Base-by-base conservation (phyloP, 2,329 filamentous ascomycete species). In the Calonectria pseudoreteaudii region DNA sequence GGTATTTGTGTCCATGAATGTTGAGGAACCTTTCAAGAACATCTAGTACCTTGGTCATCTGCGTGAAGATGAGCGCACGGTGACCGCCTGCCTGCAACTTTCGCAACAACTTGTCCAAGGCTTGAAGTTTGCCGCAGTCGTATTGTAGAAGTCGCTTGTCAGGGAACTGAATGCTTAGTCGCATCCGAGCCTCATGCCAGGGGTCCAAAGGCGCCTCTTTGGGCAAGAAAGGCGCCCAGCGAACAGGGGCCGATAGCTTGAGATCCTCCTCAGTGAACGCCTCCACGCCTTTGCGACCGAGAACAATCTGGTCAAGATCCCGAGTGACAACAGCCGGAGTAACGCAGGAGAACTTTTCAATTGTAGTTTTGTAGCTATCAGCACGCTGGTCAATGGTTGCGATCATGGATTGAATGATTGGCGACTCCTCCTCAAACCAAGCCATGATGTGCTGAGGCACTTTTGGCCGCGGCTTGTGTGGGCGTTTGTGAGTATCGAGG, bases 11-110 rank as follows among this genome's bases (percentile, higher is more conserved):
- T 0, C 96, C 96, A 80, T 99, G 96, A 66, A 99, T 98, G 82
- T 98, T 98, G 78, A 99, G 91, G 82, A 99, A 99, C 79, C 97
- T 95, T 84, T 99, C 97, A 3, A 99, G 89, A 70, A 99, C 98
- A 83, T 99, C 96, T 23, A 99, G 90, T 58, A 98, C 97, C 83
- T 98, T 98, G 60, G 97, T 98, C 97, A 99, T 99, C 82, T 99
- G 97, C 0, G 97, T 98, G 85, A 99, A 99, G 83, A 99, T 99
- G 66, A 99, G 89, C 13, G 95, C 97, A 10, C 97, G 94, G 81
- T 98, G 97, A 1, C 96, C 95, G 49, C 95, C 95, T 3, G 94
- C 91, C 85, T 98, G 96, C 10, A 99, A 89, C 75, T 94, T 93
- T 13, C 97, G 94, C 18, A 99, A 90, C 2, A 99, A 90, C 74